A percentile compares a stretch with the other conserved stretches of the same genome.
Evolutionary conservation across 768 basidiomycete species (phyloP).

Genomic region (Fistulinella prunicolor): DNA sequence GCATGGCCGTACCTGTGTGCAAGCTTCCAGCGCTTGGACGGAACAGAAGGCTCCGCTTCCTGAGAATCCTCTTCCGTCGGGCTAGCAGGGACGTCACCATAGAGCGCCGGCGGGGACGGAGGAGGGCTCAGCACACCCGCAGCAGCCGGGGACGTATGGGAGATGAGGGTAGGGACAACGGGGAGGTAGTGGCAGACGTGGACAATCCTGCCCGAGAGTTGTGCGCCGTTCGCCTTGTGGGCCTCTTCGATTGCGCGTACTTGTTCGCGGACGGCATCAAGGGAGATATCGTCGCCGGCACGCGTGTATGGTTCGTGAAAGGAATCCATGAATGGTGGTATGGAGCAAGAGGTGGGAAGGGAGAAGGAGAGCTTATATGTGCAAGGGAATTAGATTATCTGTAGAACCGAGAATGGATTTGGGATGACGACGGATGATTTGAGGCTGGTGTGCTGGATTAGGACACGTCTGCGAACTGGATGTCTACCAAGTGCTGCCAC

Average conservation of each 20-base stretch:
- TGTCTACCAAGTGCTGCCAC: not conserved
- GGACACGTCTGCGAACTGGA: conserved; percentile 13
- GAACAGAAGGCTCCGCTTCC: conserved; percentile 4
- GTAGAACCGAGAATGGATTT: conserved; percentile 24
- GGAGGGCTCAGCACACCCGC: conserved; percentile 69
- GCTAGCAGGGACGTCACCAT: conserved; percentile 45
- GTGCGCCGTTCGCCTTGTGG: conserved; percentile 64
- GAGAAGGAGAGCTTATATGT: conserved; percentile 19
- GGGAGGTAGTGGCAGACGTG: conserved; percentile 92
- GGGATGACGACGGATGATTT: conserved; percentile 21
- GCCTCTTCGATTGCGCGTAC: conserved; percentile 70
- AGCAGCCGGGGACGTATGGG: conserved; percentile 28
- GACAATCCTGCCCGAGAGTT: conserved; percentile 84
- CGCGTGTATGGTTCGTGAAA: conserved; percentile 71
- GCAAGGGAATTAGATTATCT: conserved; percentile 24
- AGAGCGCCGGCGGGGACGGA: conserved; percentile 66
- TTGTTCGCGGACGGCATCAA: conserved; percentile 71
- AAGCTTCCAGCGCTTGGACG: conserved; percentile 62
- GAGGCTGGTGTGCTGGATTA: conserved; percentile 23
- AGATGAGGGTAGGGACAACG: conserved; percentile 61
- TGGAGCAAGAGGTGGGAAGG: not conserved
- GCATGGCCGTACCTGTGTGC: conserved; percentile 83
- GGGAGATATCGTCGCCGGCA: conserved; percentile 60
- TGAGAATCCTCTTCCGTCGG: conserved; percentile 19
- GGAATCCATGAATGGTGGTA: conserved; percentile 52